Percentiles rank a stretch among this genome's conserved stretches.
Evolutionary conservation across 106 monocot species (phyloP).

Genomic region (Dioscorea zingiberensis): DNA sequence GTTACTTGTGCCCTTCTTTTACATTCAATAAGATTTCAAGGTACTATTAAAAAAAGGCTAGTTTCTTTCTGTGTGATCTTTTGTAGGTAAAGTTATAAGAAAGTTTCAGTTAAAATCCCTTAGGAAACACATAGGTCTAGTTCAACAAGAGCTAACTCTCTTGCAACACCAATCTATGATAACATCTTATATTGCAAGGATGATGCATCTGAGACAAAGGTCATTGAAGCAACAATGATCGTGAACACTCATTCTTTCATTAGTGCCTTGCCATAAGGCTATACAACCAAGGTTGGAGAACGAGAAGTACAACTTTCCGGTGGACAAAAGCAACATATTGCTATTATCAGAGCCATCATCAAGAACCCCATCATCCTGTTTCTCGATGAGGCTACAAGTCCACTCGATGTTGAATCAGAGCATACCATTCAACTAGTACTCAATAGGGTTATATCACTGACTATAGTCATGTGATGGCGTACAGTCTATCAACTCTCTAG

Average conservation of each 20-base stretch:
- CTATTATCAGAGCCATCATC: slow-evolving; percentile 17
- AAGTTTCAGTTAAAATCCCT: slow-evolving; percentile 3
- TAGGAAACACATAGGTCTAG: slow-evolving; percentile 9
- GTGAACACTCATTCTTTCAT: slow-evolving; percentile 14
- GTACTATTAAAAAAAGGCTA: too few relatives aligned
- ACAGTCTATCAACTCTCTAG: slow-evolving; percentile 8
- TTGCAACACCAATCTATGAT: slow-evolving; percentile 12
- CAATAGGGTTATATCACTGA: background rate
- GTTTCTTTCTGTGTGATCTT: too few relatives aligned
- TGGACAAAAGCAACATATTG: slow-evolving; percentile 22
- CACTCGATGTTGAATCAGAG: slow-evolving; percentile 19
- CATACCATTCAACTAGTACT: slow-evolving; percentile 7
- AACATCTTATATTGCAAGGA: slow-evolving; percentile 19
- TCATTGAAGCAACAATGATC: slow-evolving; percentile 7
- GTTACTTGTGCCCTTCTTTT: too few relatives aligned
- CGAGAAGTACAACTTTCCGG: slow-evolving; percentile 23
- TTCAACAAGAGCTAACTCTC: slow-evolving; percentile 20
- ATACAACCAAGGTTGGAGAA: slow-evolving; percentile 15
- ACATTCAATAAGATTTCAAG: too few relatives aligned
- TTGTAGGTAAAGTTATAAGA: slow-evolving; percentile 7
- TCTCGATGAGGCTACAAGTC: slow-evolving; percentile 27
- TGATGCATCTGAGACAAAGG: slow-evolving; percentile 9
- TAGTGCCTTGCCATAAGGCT: slow-evolving; percentile 15
- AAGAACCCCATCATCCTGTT: slow-evolving; percentile 9
- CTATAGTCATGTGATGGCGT: slow-evolving; percentile 9